Conservation (phyloP, 805 yeast species). For the Teunomyces pallodes region DNA sequence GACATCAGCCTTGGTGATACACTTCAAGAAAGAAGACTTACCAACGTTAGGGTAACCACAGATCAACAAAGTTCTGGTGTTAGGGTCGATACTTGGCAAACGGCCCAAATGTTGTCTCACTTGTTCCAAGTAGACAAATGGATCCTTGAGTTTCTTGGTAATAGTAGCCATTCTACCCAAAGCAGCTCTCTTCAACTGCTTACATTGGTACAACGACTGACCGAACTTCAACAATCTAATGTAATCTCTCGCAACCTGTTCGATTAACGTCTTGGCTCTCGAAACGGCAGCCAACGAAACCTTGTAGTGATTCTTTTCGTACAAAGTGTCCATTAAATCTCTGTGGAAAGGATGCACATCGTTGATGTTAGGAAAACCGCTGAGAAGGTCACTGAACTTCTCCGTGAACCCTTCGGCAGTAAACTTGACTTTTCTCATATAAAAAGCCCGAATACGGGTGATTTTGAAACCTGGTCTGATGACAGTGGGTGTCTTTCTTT, state of each 20-base stretch:
- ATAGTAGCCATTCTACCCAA: conserved; percentile 99
- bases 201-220: conserved; percentile 97
- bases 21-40: conserved; percentile 88
- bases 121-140: conserved; percentile 90
- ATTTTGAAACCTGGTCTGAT: conserved; percentile 95
- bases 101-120: conserved; percentile 99
- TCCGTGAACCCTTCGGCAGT: conserved; percentile 96
- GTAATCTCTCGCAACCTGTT: conserved; percentile 95
- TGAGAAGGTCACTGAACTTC: conserved; percentile 79
- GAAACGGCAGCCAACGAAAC: conserved; percentile 93
- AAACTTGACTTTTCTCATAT: conserved; percentile 96
- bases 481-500: conserved; percentile 98
- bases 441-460: conserved; percentile 93
- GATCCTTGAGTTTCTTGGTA: conserved; percentile 91
- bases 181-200: conserved; percentile 97
- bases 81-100: conserved; percentile 96
- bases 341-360: conserved; percentile 98
- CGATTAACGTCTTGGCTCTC: conserved; percentile 89
- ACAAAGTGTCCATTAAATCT: conserved; percentile 95
- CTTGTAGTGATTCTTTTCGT: conserved; percentile 97
- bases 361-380: conserved; percentile 93
- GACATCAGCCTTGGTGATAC: conserved; percentile 96
- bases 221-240: conserved; percentile 93
- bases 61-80: conserved; percentile 93
- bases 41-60: conserved; percentile 99